A percentile compares a stretch with the other conserved stretches of the same genome.
phyloP scores from a whole-genome alignment of 1,139 yeast species.

The Kodamaea alishanica region DNA sequence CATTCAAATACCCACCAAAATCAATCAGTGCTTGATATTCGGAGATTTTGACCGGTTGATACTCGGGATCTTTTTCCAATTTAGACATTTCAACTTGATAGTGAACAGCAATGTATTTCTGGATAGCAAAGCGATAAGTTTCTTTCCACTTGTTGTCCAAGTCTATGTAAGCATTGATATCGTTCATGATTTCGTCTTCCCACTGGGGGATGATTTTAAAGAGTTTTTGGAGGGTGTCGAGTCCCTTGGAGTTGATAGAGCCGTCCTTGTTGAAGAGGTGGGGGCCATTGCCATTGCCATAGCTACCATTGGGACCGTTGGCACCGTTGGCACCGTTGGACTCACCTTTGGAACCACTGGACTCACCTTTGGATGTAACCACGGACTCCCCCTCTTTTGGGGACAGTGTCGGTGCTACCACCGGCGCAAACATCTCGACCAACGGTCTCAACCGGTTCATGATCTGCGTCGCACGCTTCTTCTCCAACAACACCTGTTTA shows the following conservation, averaged over 20 bases:
- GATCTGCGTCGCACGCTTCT: slow-evolving; percentile 21
- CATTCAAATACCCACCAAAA: slow-evolving; percentile 40
- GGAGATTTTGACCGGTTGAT: slow-evolving; percentile 32
- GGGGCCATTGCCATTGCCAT: not conserved
- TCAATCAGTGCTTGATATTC: slow-evolving; percentile 42
- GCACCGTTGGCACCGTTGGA: not conserved
- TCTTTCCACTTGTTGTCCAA: slow-evolving; percentile 35
- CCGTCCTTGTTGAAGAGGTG: slow-evolving; percentile 31
- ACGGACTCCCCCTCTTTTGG: not conserved
- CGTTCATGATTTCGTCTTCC: slow-evolving; percentile 33
- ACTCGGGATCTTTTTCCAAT: slow-evolving; percentile 22
- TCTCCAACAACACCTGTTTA: slow-evolving; percentile 23
- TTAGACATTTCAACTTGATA: slow-evolving; percentile 34
- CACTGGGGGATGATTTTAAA: slow-evolving; percentile 32
- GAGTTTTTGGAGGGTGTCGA: slow-evolving; percentile 26
- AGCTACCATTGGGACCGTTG: slow-evolving; percentile 1
- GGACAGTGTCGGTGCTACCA: not conserved
- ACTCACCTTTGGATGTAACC: slow-evolving; percentile 1
- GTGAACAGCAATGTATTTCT: slow-evolving; percentile 29
- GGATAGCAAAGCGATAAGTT: slow-evolving; percentile 29
- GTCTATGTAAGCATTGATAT: slow-evolving; percentile 26
- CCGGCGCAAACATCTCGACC: slow-evolving; percentile 20
- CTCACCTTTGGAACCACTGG: no score
- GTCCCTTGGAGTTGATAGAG: slow-evolving; percentile 24
- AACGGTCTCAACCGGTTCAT: slow-evolving; percentile 25